phyloP scores from a whole-genome alignment of 1,284 basidiomycete genomes.

The Cutaneotrichosporon dermatis region DNA sequence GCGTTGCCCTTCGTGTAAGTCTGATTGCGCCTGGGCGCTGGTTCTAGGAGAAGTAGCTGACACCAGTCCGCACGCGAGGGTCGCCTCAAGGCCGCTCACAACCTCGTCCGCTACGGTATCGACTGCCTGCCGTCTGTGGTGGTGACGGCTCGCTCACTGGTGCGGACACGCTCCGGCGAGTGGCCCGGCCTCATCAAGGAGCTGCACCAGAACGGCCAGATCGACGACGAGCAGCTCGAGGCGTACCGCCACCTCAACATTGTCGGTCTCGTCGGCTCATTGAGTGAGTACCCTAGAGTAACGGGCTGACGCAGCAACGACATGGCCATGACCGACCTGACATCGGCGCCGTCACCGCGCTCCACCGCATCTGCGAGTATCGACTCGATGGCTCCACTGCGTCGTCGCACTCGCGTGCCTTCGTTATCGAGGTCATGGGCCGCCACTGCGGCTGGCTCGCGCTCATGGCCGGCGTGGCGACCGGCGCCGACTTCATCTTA shows the following conservation, averaged over 20 bases:
- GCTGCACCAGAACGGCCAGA: constrained; percentile 63
- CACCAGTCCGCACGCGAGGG: constrained; percentile 75
- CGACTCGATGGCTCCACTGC: constrained; percentile 98
- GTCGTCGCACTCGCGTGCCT: constrained; percentile 90
- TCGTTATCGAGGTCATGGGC: constrained; percentile 99
- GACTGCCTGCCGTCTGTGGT: constrained; percentile 91
- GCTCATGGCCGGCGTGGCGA: constrained; percentile 83
- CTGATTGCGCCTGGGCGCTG: background rate
- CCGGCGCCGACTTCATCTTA: constrained; percentile 97
- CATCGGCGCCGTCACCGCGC: constrained; percentile 94
- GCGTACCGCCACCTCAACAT: constrained; percentile 83
- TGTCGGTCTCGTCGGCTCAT: constrained; percentile 95
- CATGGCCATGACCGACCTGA: constrained; percentile 95
- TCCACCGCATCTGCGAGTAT: constrained; percentile 96
- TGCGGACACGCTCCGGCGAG: constrained; percentile 87
- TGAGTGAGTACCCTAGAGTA: constrained; percentile 53
- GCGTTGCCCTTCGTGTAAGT: constrained; percentile 67
- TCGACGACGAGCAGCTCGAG: constrained; percentile 67
- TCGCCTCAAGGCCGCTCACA: constrained; percentile 76
- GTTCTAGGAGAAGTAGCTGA: no score
- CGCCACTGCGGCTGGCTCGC: constrained; percentile 97
- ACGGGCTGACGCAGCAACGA: constrained; percentile 61
- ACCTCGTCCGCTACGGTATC: constrained; percentile 92
- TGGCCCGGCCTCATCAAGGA: constrained; percentile 80
- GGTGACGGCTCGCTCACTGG: constrained; percentile 96